Conservation (phyloP, 2,329 filamentous ascomycete species). For the Paraphoma sp. region DNA sequence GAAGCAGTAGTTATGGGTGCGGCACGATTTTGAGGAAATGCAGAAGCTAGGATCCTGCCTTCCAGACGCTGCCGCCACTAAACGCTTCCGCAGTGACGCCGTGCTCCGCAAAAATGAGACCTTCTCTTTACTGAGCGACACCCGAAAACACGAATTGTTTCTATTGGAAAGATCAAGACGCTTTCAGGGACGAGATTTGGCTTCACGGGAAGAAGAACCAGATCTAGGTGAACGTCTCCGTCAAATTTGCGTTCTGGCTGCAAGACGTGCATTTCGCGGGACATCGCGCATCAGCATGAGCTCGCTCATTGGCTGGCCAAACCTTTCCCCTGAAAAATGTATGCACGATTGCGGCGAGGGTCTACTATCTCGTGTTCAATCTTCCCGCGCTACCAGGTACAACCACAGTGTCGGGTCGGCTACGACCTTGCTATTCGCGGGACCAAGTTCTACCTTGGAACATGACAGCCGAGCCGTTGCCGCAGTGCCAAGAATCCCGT, state of each 20-base stretch:
- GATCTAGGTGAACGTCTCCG: not conserved
- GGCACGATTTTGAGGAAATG: not conserved
- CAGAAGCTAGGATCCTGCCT: not conserved
- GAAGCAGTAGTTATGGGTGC: not conserved
- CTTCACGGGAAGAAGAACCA: not conserved
- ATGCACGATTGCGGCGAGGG: not conserved
- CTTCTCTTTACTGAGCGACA: not conserved
- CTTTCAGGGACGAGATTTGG: no score
- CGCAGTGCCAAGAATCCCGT: not conserved
- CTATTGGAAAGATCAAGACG: not conserved
- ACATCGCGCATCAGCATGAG: no score
- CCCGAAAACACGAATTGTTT: not conserved
- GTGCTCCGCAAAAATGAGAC: not conserved
- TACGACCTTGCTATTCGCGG: not conserved
- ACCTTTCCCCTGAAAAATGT: no score
- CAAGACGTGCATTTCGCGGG: not conserved
- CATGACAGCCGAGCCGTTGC: no score
- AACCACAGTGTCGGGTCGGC: not conserved
- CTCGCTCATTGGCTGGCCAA: not conserved
- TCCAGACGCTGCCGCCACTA: not conserved
- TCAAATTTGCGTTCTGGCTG: not conserved
- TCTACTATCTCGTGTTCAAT: not conserved
- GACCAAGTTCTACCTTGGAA: not conserved
- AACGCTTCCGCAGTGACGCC: not conserved
- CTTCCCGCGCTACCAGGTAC: not conserved